Evolutionary conservation across 2,329 filamentous ascomycete species (phyloP), one percentile per base, ranked within the genome.

Genomic region (Trichoderma sp.): DNA sequence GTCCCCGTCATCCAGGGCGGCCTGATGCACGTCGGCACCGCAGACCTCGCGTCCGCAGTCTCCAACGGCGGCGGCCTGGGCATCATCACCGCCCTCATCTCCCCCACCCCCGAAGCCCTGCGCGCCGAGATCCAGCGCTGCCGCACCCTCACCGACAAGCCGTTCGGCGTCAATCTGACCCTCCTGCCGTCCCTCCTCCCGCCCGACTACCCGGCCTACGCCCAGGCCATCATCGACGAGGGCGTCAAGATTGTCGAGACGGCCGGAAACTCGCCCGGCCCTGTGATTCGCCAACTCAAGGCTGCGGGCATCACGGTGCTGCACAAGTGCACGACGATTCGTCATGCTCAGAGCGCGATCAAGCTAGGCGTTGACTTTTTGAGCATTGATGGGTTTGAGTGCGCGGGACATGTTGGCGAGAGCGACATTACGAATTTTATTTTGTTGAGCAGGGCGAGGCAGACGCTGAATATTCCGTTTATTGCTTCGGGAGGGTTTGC

Each of bases 271-370:
- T 86, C 84, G 66, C 96, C 96, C 0, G 96, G 94, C 1, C 94
- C 95, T 4, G 91, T 99, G 74, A 98, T 99, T 81, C 86, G 89
- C 80, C 89, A 94, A 85, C 88, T 99, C 70, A 99, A 98, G 85
- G 88, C 88, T 73, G 92, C 91, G 6, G 90, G 90, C 71, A 88
- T 89, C 78, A 95, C 88, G 71, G 90, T 99, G 77, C 85, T 99
- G 71, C 96, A 99, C 88, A 99, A 99, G 85, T 98, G 96, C 86
- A 99, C 96, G 9, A 97, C 94, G 6, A 97, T 99, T 83, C 87
- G 94, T 70, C 96, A 99, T 81, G 96, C 96, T 24, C 89, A 94
- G 81, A 94, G 92, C 75, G 96, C 96, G 63, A 88, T 97, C 72
- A 97, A 97, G 83, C 90, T 98, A 51, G 96, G 96, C 74, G 96